Base-by-base conservation (phyloP, 345 rosid genomes). In the Raphanus sativus region DNA sequence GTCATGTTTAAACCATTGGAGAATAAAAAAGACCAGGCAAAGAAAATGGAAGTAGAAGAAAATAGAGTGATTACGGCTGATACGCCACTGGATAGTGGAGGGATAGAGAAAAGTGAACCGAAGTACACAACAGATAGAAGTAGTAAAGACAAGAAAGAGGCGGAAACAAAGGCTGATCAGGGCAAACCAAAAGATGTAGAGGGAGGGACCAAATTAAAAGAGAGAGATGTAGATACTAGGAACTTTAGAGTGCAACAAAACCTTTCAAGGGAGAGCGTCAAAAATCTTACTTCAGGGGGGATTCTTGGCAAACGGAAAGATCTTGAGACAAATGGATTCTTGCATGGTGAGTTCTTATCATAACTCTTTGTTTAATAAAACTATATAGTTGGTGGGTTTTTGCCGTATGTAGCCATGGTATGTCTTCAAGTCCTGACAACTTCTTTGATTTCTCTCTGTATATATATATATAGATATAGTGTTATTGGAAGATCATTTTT, bases 311-410 rank as follows among this genome's bases (percentile, higher is more conserved):
- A 90, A 71, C 81, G 97, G 42, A 90, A 87, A 85, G 88, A 82
- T 50, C 65, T 36, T 12, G 89, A 85, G 69, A 77, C 84, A 56
- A 90, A 91, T 76, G 95, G 95, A 61, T 80, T 86, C 64, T 56
- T 83, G 64, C 84, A 77, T 83, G 95, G 97, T 91, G 85, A 86
- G 95, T 84, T 79, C 62, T 69, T n/a, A n/a, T n/a, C n/a, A n/a
- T n/a, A n/a, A n/a, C n/a, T n/a, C n/a, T n/a, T n/a, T n/a, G n/a
- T n/a, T n/a, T n/a, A n/a, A n/a, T n/a, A n/a, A n/a, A n/a, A n/a
- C n/a, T n/a, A n/a, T 56, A 13, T 38, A 36, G 29, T 8, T 34
- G 17, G 24, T 52, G 40, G 34, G 4, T 33, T 25, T 21, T 62
- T 28, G 33, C 54, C 29, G 50, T 42, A 32, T 56, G 3, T 58